These are phyloP conservation scores for Grosmannia serpens DNA, from an alignment of 2,329 filamentous ascomycete genomes.

Conservation along the genomic window DNA sequence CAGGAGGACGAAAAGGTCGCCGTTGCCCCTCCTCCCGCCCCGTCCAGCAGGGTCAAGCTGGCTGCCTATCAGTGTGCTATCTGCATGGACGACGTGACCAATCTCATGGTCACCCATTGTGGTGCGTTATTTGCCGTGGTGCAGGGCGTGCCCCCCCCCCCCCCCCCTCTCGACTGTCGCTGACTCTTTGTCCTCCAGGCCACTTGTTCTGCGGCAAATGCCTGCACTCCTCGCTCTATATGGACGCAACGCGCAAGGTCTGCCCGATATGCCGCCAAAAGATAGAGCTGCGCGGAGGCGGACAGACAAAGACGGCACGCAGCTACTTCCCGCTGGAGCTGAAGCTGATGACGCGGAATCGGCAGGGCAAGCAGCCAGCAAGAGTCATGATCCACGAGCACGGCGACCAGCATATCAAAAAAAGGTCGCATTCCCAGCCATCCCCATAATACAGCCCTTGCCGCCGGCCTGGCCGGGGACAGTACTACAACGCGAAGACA, in stretches of 20 bases:
- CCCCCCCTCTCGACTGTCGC: neutral
- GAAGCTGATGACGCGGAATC: constrained; percentile 47
- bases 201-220: constrained; percentile 55
- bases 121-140: too few relatives aligned
- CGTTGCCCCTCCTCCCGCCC: constrained; percentile 6
- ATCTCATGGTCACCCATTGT: constrained; percentile 53
- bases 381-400: neutral
- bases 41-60: constrained; percentile 40
- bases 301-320: constrained; percentile 31
- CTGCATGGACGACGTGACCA: constrained; percentile 51
- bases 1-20: constrained; percentile 19
- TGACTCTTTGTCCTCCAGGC: constrained; percentile 27
- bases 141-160: neutral
- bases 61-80: constrained; percentile 53
- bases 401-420: neutral
- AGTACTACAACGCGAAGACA: neutral
- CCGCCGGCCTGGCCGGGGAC: neutral
- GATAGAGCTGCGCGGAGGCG: constrained; percentile 28
- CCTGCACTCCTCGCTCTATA: constrained; percentile 47
- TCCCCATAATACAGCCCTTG: neutral
- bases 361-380: constrained; percentile 35
- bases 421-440: too few relatives aligned
- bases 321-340: constrained; percentile 48
- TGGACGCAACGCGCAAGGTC: constrained; percentile 41
- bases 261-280: constrained; percentile 55